These are phyloP conservation scores for Phytophthora constricta DNA, from an alignment of 352 stramenopile genomes.

Conservation along the genomic window DNA sequence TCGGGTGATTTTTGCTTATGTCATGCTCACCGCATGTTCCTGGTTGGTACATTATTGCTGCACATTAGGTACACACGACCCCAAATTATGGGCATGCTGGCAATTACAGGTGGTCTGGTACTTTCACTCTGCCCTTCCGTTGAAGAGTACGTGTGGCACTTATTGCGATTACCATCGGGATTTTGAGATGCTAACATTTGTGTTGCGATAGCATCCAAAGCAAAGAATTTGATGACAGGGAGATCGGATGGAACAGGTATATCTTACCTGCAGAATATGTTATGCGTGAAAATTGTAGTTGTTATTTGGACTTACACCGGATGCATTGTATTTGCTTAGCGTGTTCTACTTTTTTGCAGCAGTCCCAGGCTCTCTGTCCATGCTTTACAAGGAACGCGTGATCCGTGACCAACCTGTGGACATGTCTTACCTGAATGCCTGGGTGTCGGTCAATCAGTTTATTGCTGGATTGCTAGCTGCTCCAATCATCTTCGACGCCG, in stretches of 20 bases:
- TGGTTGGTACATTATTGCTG: background rate
- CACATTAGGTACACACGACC: slow-evolving; percentile 66
- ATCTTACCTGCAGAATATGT: background rate
- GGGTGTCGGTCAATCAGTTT: slow-evolving; percentile 88
- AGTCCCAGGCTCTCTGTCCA: slow-evolving; percentile 79
- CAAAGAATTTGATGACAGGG: slow-evolving; percentile 67
- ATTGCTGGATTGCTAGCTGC: slow-evolving; percentile 81
- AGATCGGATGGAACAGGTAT: slow-evolving; percentile 86
- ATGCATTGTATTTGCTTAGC: slow-evolving; percentile 29
- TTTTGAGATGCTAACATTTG: slow-evolving; percentile 6
- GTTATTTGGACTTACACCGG: no score
- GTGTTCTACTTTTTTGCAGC: slow-evolving; percentile 83
- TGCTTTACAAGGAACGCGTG: slow-evolving; percentile 87
- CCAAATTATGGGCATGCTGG: slow-evolving; percentile 74
- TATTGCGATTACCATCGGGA: background rate
- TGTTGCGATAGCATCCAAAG: slow-evolving; percentile 54
- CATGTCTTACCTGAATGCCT: slow-evolving; percentile 88
- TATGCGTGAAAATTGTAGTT: no score
- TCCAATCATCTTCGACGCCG: slow-evolving; percentile 82
- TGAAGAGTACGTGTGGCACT: slow-evolving; percentile 58
- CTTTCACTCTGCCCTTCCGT: slow-evolving; percentile 80
- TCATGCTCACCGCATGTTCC: background rate
- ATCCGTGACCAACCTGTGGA: slow-evolving; percentile 88
- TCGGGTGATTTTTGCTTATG: background rate
- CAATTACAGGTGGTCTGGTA: slow-evolving; percentile 73